Evolutionary conservation across 371 early-diverging fungal genomes (phyloP).

Genomic region (Batkoa obscura): DNA sequence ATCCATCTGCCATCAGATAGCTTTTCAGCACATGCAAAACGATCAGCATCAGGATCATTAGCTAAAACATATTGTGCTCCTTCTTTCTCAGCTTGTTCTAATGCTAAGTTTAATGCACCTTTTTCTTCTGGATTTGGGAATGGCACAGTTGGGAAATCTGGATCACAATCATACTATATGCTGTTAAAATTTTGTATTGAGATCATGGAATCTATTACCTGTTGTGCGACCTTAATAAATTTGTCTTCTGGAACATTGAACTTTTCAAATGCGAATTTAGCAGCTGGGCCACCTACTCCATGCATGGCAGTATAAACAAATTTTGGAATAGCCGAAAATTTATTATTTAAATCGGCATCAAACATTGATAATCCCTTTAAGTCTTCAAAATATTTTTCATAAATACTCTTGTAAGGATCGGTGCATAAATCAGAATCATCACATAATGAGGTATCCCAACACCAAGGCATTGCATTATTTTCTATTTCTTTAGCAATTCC

Average conservation of each 20-base stretch:
- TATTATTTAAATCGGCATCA: slow-evolving; percentile 4
- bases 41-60: slow-evolving; percentile 97
- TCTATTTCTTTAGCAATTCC: slow-evolving; percentile 58
- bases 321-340: slow-evolving; percentile 15
- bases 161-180: slow-evolving; percentile 59
- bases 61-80: slow-evolving; percentile 59
- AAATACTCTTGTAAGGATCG: slow-evolving; percentile 33
- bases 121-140: slow-evolving; percentile 90
- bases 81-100: slow-evolving; percentile 40
- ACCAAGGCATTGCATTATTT: slow-evolving; percentile 48
- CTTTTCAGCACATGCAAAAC: slow-evolving; percentile 76
- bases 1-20: slow-evolving; percentile 51
- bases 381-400: slow-evolving; percentile 50
- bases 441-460: slow-evolving; percentile 51
- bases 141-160: slow-evolving; percentile 83
- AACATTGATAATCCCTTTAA: slow-evolving; percentile 20
- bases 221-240: neutral
- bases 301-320: slow-evolving; percentile 93
- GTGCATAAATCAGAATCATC: slow-evolving; percentile 19
- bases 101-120: slow-evolving; percentile 67
- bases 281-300: slow-evolving; percentile 74
- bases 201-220: neutral
- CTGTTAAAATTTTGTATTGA: slow-evolving; percentile 10
- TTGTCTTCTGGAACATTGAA: slow-evolving; percentile 35
- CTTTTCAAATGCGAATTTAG: slow-evolving; percentile 37